Base-by-base conservation (phyloP, 805 yeast genomes). In the Kodamaea restingae region DNA sequence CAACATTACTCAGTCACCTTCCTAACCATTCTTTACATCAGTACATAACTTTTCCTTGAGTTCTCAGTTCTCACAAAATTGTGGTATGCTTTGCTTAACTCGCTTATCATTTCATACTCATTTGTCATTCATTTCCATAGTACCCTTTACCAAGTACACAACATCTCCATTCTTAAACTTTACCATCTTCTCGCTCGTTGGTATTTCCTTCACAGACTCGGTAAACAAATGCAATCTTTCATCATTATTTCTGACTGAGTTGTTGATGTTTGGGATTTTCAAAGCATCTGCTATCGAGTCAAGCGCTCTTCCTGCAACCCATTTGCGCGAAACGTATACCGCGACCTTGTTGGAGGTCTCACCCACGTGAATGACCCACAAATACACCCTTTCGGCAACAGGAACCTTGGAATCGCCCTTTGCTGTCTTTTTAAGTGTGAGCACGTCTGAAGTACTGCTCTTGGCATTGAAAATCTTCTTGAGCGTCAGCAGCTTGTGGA, bases 271-370 rank as follows among this genome's bases (percentile, higher is more conserved):
- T 36, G 58, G 58, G 10, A 80, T 69, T 39, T 62, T 67, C 41
- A 77, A 54, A 27, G 60, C 50, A 20, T 68, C 72, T 7, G 82
- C 71, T 5, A 74, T 65, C 17, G 68, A 65, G 52, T 80, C 86
- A 24, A 80, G 53, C 12, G 77, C 70, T 39, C 78, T 58, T 1
- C 86, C 86, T 22, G 78, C 70, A 0, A 80, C 75, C 83, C 84
- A 79, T 20, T 67, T 58, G 41, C 69, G 73, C 12, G 76, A 75
- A 10, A 78, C 70, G 53, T 52, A 80, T 14, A 77, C 50, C 1
- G 72, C 63, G 14, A 50, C 53, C 27, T 59, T 43, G 18, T 22
- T 27, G 18, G 37, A 26, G 21, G 50, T 51, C 7, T 53, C 60
- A 5, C 68, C 58, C 14, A 75, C 55, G 42, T 67, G 70, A 24